Evolutionary conservation across 1,284 basidiomycete species (phyloP), one percentile per base, ranked within the genome.

Genomic region (Boletus mariae): DNA sequence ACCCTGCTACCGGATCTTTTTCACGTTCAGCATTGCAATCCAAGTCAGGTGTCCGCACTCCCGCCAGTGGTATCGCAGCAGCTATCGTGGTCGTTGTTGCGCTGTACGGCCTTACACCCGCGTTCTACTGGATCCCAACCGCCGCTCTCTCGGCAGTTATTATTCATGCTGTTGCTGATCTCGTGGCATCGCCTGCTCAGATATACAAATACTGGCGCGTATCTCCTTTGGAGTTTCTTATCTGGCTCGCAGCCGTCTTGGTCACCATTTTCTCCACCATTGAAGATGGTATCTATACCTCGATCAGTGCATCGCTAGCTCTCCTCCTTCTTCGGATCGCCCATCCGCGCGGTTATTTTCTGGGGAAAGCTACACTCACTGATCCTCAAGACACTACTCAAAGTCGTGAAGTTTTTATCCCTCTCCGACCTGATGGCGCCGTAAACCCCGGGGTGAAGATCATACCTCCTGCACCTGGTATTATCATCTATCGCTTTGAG

Each of bases 1-100:
- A 98, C 71, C 94, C 96, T 8, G 93, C 95, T 0, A 99, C 97
- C 8, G 97, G 96, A 13, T 98, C 95, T 0, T 99, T 99, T 81
- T 98, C 94, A 38, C 92, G 96, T 35, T 93, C 94, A 3, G 96
- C 96, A 1, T 80, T 99, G 70, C 94, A 98, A 75, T 88, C 92
- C 51, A 97, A 97, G 75, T 95, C 92, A 0, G 96, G 96, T 55
- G 96, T 98, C 20, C 87, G 96, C 58, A 98, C 96, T 7, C 97
- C 96, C 6, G 77, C 90, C 13, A 94, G 92, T 8, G 96, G 97
- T 62, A 82, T 96, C 63, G 72, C 92, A 61, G 92, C 92, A 12
- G 90, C 91, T 49, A 71, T 98, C 48, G 85, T 95, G 45, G 94
- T 98, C 59, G 81, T 99, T 52, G 87, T 98, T 59, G 94, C 96